A percentile compares a stretch with the other conserved stretches of the same genome.
phyloP scores from a whole-genome alignment of 208 protist genomes.

The Leishmania major region DNA sequence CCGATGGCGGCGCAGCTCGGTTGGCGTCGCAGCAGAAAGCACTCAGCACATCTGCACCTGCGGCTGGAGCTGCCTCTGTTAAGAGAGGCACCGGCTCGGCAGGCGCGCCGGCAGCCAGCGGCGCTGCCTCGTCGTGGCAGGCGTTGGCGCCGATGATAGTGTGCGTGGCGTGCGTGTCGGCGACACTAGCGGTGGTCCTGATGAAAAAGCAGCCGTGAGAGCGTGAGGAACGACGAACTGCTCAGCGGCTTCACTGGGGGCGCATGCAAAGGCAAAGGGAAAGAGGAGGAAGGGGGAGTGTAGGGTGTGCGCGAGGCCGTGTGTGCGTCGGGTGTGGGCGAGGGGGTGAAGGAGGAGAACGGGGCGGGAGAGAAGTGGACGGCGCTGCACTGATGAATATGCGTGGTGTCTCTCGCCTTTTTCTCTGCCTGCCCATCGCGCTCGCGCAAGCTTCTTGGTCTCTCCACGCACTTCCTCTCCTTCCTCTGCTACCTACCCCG shows the following conservation, averaged over 20 bases:
- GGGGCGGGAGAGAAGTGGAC: not conserved
- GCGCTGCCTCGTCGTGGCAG: constrained; percentile 19
- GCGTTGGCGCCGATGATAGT: constrained; percentile 29
- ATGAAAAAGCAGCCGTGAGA: constrained; percentile 25
- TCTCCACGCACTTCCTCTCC: not conserved
- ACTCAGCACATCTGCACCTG: not conserved
- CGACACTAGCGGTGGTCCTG: constrained; percentile 26
- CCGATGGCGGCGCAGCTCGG: not conserved
- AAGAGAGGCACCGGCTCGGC: not conserved
- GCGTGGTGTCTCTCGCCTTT: not conserved
- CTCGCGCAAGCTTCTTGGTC: not conserved
- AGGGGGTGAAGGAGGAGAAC: not conserved
- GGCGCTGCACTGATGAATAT: not conserved
- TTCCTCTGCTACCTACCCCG: not conserved
- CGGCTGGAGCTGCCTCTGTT: not conserved
- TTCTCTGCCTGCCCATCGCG: not conserved
- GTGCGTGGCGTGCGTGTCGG: constrained; percentile 33
- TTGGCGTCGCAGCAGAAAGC: not conserved
- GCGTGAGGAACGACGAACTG: not conserved
- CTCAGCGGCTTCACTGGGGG: not conserved
- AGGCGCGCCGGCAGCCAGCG: not conserved
- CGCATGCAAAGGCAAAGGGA: not conserved
- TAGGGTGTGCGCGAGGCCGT: not conserved
- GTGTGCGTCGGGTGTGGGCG: not conserved
- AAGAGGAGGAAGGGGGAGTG: not conserved